Conservation (phyloP, 192 early-diverging fungal genomes). For the Coemansia sp. region DNA sequence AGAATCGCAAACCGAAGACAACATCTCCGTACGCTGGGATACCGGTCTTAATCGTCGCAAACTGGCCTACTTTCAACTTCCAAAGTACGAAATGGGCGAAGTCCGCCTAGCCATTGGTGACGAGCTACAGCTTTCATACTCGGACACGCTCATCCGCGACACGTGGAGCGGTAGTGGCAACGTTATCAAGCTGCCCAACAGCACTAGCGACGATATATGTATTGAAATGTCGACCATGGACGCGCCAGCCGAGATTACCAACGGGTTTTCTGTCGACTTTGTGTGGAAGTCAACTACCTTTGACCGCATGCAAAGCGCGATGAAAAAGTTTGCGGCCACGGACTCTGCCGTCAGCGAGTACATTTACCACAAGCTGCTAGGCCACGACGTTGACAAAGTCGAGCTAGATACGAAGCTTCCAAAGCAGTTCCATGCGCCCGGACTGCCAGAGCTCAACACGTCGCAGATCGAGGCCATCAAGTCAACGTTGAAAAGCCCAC, state of each 20-base stretch:
- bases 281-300: conserved; percentile 99
- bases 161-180: conserved; percentile 90
- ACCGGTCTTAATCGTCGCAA: conserved; percentile 92
- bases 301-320: conserved; percentile 95
- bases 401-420: conserved; percentile 79
- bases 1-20: conserved; percentile 95
- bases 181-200: conserved; percentile 96
- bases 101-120: conserved; percentile 92
- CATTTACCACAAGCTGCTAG: conserved; percentile 92
- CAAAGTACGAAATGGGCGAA: conserved; percentile 88
- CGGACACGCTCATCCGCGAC: conserved; percentile 76
- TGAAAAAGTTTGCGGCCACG: conserved; percentile 97
- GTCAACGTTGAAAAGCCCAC: conserved; percentile 86
- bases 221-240: conserved; percentile 80
- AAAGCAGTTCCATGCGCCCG: conserved; percentile 89
- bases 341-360: conserved; percentile 93
- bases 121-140: conserved; percentile 86
- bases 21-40: conserved; percentile 96
- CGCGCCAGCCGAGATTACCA: conserved; percentile 67
- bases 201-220: conserved; percentile 91
- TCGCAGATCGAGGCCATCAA: conserved; percentile 97
- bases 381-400: conserved; percentile 82
- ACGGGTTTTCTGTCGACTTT: conserved; percentile 93
- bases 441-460: conserved; percentile 94
- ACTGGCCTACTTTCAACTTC: conserved; percentile 90